These are phyloP conservation scores for Diaporthe destruens DNA, from an alignment of 2,329 filamentous ascomycete genomes.

Conservation along the genomic window DNA sequence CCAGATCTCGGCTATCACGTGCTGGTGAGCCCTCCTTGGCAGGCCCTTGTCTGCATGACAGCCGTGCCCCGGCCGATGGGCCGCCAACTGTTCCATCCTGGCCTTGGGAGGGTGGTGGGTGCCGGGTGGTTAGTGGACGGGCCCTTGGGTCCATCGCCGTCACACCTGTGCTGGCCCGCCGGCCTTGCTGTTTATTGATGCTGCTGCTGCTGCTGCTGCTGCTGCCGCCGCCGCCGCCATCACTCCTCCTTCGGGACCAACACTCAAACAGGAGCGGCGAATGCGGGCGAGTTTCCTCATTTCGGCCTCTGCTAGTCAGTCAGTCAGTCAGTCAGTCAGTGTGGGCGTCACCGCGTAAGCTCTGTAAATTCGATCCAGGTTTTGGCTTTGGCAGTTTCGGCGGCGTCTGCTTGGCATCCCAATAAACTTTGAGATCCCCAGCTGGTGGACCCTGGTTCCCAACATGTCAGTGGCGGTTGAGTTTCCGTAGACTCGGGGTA, in stretches of 20 bases:
- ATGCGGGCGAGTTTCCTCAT: conserved; percentile 17
- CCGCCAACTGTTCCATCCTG: conserved; percentile 28
- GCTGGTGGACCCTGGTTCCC: conserved; percentile 25
- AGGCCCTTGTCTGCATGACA: conserved; percentile 30
- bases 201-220: background rate
- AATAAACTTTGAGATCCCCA: conserved; percentile 14
- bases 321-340: conserved; percentile 34
- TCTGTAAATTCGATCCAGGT: conserved; percentile 9
- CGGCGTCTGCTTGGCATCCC: conserved; percentile 32
- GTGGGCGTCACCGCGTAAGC: background rate
- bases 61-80: conserved; percentile 6
- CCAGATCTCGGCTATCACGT: conserved; percentile 22
- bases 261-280: conserved; percentile 16
- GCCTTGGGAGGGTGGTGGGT: conserved; percentile 20
- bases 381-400: conserved; percentile 34
- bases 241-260: conserved; percentile 13
- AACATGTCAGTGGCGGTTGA: conserved; percentile 35
- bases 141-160: conserved; percentile 1
- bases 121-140: conserved; percentile 11
- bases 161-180: conserved; percentile 18
- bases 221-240: background rate
- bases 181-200: background rate
- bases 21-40: conserved; percentile 27
- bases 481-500: conserved; percentile 19
- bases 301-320: conserved; percentile 31